Conservation (phyloP, 768 basidiomycete genomes). For the Sporobolomyces roseus region DNA sequence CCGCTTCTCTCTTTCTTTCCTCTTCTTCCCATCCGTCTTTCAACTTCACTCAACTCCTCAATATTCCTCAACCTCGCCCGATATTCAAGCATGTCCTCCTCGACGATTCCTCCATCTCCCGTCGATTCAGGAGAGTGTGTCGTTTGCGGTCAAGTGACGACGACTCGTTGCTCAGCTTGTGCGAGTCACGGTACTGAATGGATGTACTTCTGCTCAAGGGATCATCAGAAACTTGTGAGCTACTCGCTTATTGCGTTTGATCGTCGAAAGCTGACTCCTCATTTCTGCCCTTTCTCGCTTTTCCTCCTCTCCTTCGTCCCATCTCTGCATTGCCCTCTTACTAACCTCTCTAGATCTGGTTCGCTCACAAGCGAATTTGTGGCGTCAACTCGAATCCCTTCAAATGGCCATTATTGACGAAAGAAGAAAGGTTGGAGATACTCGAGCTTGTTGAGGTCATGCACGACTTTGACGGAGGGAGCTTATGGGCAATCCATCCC, state of each 20-base stretch:
- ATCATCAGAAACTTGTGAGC: constrained; percentile 4
- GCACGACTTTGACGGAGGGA: no score
- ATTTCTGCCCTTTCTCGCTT: not conserved
- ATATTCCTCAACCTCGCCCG: no score
- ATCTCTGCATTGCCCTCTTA: not conserved
- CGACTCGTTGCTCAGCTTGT: not conserved
- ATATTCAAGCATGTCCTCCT: no score
- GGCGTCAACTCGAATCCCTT: constrained; percentile 2
- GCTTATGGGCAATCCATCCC: no score
- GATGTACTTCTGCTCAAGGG: constrained; percentile 14
- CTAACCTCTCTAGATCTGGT: not conserved
- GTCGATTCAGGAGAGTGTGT: constrained; percentile 5
- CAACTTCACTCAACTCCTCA: no score
- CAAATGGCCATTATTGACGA: not conserved
- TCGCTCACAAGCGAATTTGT: not conserved
- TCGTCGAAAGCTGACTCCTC: not conserved
- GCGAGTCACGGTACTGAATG: not conserved
- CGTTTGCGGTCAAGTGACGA: not conserved
- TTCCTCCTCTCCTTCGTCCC: not conserved
- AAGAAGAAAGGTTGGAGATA: no score
- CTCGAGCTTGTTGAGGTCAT: no score
- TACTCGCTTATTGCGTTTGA: not conserved
- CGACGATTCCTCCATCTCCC: no score
- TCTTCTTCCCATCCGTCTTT: no score
- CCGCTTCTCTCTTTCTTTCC: not conserved